Evolutionary conservation across 176 grass and related monocot species (phyloP).

Genomic region (Hordeum marinum): DNA sequence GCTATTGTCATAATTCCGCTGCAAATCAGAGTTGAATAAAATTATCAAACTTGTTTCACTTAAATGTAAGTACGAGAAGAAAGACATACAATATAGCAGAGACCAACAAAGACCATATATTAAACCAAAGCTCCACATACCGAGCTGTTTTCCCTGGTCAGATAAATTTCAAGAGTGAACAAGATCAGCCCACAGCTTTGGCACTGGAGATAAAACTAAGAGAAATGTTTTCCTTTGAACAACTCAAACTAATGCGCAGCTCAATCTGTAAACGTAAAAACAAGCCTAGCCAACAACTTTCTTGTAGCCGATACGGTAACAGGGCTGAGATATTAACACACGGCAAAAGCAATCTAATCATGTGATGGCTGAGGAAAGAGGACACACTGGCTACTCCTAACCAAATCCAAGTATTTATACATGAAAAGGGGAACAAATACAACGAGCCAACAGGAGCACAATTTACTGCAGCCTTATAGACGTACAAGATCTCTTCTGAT

Average conservation of each 20-base stretch:
- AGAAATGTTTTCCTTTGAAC: background rate
- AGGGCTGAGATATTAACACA: background rate
- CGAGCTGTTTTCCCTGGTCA: background rate
- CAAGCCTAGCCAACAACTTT: no score
- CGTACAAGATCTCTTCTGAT: no score
- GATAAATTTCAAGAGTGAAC: background rate
- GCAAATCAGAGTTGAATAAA: no score
- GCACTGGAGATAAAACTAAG: background rate
- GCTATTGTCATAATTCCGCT: no score
- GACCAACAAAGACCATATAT: no score
- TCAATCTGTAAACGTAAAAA: background rate
- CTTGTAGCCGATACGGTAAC: background rate
- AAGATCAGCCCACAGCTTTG: background rate
- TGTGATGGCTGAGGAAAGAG: background rate
- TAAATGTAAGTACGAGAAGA: no score
- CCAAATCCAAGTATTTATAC: background rate
- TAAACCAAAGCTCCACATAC: background rate
- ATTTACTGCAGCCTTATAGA: no score
- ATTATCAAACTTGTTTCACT: no score
- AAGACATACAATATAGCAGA: no score
- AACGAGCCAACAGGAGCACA: no score
- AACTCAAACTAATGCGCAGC: background rate
- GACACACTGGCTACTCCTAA: background rate
- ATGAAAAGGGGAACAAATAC: no score
- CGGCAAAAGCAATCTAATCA: background rate